A percentile compares a stretch with the other conserved stretches of the same genome.
Conservation (phyloP, 2,329 filamentous ascomycete species). For the Verticillium nubilum region DNA sequence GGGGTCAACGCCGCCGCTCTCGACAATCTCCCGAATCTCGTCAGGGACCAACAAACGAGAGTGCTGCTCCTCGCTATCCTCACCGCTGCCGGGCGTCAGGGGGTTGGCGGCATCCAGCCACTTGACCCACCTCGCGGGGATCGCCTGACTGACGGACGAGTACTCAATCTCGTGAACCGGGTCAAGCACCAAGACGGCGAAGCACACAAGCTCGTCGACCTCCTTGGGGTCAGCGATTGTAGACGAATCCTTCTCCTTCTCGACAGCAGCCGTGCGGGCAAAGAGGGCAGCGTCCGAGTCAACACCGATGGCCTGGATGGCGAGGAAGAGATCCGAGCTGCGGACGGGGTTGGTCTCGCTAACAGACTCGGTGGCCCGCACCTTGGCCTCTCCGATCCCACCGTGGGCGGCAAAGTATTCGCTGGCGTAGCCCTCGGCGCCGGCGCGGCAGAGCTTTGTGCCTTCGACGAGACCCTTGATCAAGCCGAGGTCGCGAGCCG, state of each 20-base stretch:
- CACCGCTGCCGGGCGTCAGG: slow-evolving; percentile 46
- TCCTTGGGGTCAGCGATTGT: slow-evolving; percentile 45
- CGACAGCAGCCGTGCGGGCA: slow-evolving; percentile 44
- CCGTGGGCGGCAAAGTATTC: slow-evolving; percentile 79
- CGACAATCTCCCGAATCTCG: slow-evolving; percentile 82
- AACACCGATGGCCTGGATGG: slow-evolving; percentile 81
- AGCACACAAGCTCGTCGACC: slow-evolving; percentile 60
- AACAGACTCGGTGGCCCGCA: slow-evolving; percentile 71
- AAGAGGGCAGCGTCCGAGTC: slow-evolving; percentile 64
- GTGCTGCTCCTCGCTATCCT: slow-evolving; percentile 25
- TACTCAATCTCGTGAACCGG: slow-evolving; percentile 90
- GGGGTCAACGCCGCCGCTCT: slow-evolving; percentile 72
- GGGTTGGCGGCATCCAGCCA: slow-evolving; percentile 80
- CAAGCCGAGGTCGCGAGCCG: slow-evolving; percentile 69
- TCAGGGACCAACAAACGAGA: slow-evolving; percentile 53
- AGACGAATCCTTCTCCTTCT: slow-evolving; percentile 50
- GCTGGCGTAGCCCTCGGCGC: slow-evolving; percentile 78
- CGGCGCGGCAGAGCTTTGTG: slow-evolving; percentile 84
- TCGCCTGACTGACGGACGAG: slow-evolving; percentile 71
- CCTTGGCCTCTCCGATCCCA: slow-evolving; percentile 74
- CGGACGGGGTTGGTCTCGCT: slow-evolving; percentile 85
- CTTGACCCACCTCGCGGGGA: slow-evolving; percentile 80
- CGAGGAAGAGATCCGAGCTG: slow-evolving; percentile 89
- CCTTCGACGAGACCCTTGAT: slow-evolving; percentile 80
- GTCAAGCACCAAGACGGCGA: slow-evolving; percentile 77